A percentile compares a stretch with the other conserved stretches of the same genome.
Evolutionary conservation across 176 grass and related monocot species (phyloP).

Genomic region (Aechmea fasciata): DNA sequence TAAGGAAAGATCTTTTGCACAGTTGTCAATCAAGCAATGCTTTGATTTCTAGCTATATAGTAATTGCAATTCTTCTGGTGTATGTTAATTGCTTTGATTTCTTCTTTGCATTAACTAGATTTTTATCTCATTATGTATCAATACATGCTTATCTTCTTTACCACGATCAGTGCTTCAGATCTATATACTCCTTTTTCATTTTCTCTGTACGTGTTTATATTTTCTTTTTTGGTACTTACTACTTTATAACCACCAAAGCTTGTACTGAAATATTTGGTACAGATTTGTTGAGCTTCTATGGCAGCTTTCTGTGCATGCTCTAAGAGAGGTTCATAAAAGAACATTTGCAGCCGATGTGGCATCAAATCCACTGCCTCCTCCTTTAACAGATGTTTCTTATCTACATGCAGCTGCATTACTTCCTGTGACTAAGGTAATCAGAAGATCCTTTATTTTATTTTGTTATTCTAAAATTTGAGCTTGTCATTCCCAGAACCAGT

Average conservation of each 20-base stretch:
- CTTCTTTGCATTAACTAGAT: not conserved
- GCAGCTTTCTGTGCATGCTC: conserved; percentile 96
- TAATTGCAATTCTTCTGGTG: not conserved
- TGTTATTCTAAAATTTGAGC: too few species aligned
- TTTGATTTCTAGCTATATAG: too few species aligned
- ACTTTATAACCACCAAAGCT: not conserved
- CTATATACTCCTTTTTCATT: conserved; percentile 3
- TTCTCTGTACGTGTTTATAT: conserved; percentile 21
- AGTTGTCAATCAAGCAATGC: too few species aligned
- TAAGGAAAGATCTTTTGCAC: too few species aligned
- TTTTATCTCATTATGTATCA: not conserved
- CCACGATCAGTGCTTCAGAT: not conserved
- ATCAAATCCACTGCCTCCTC: conserved; percentile 69
- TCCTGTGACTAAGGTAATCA: conserved; percentile 78
- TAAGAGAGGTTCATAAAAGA: conserved; percentile 96
- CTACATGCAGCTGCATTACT: conserved; percentile 92
- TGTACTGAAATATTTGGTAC: conserved; percentile 15
- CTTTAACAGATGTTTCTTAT: conserved; percentile 94
- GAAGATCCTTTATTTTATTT: not conserved
- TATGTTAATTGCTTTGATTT: not conserved
- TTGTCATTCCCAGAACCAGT: too few species aligned
- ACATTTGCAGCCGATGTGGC: conserved; percentile 72
- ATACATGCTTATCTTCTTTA: not conserved
- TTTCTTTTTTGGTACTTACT: not conserved
- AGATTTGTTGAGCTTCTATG: conserved; percentile 99